These are phyloP conservation scores for Pseudocercospora fuligena DNA, from an alignment of 2,329 filamentous ascomycete species.

Conservation along the genomic window DNA sequence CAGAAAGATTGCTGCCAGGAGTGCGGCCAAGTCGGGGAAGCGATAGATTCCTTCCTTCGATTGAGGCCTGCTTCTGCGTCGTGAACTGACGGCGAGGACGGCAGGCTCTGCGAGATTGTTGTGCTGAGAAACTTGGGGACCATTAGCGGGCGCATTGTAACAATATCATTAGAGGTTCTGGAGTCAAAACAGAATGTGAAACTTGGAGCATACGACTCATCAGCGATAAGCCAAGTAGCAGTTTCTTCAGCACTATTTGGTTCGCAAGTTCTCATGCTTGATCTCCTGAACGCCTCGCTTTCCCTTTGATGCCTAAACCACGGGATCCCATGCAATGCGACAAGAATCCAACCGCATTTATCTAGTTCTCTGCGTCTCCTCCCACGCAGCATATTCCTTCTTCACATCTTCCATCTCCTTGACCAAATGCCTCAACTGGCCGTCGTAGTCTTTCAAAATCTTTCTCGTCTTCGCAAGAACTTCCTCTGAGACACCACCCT, in stretches of 20 bases:
- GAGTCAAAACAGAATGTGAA: neutral
- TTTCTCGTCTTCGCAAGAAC: constrained; percentile 75
- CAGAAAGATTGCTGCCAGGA: constrained; percentile 38
- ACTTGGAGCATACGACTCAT: neutral
- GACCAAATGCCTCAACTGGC: constrained; percentile 75
- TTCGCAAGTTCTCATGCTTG: neutral
- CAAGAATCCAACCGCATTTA: neutral
- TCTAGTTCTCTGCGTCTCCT: constrained; percentile 35
- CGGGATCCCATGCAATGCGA: neutral
- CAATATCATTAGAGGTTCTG: neutral
- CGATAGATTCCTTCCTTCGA: constrained; percentile 11
- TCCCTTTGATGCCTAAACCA: neutral
- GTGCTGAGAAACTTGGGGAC: neutral
- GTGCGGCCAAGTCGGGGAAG: constrained; percentile 23
- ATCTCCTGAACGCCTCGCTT: constrained; percentile 1
- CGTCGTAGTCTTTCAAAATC: constrained; percentile 82
- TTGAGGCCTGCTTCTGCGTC: neutral
- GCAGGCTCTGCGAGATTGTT: neutral
- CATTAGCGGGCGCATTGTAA: neutral
- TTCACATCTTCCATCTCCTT: constrained; percentile 65
- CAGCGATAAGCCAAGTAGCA: neutral
- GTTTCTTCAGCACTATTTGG: neutral
- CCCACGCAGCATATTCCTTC: constrained; percentile 63
- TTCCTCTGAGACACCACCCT: constrained; percentile 67
- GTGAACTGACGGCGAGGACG: neutral